Evolutionary conservation across 306 rosid species (phyloP).

Genomic region (Cyclanthera cordifolia): DNA sequence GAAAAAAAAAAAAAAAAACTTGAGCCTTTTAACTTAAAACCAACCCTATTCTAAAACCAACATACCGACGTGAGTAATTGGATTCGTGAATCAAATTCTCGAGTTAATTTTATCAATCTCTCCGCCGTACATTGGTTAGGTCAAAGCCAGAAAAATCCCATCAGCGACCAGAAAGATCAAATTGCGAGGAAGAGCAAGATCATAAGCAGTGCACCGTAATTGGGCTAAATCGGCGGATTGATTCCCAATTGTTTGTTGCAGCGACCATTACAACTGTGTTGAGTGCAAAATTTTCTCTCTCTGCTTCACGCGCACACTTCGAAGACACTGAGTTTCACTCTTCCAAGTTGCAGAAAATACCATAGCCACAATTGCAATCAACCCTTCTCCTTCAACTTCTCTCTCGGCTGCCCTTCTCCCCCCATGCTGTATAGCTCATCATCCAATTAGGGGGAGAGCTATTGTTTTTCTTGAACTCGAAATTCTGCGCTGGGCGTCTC

Average conservation of each 20-base stretch:
- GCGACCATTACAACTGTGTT: background rate
- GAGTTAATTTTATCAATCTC: background rate
- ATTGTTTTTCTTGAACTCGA: background rate
- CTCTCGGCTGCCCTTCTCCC: background rate
- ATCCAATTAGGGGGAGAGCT: background rate
- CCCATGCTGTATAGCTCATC: background rate
- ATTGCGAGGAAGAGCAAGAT: background rate
- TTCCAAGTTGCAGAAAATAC: no score
- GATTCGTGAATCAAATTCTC: background rate
- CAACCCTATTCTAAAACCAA: no score
- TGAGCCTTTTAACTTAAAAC: no score
- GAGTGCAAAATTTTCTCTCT: background rate
- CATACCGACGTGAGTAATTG: no score
- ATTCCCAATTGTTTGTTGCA: background rate
- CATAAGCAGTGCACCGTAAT: background rate
- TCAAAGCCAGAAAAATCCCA: background rate
- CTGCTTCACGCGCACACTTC: slow-evolving; percentile 5
- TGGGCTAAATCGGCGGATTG: slow-evolving; percentile 1
- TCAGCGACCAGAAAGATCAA: background rate
- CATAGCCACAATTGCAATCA: background rate
- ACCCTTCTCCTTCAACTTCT: background rate
- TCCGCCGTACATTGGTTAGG: background rate
- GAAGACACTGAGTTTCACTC: no score
- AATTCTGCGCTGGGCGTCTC: background rate
- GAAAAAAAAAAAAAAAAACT: no score